Base-by-base conservation (phyloP, 805 yeast genomes). In the Starmerella vitae region DNA sequence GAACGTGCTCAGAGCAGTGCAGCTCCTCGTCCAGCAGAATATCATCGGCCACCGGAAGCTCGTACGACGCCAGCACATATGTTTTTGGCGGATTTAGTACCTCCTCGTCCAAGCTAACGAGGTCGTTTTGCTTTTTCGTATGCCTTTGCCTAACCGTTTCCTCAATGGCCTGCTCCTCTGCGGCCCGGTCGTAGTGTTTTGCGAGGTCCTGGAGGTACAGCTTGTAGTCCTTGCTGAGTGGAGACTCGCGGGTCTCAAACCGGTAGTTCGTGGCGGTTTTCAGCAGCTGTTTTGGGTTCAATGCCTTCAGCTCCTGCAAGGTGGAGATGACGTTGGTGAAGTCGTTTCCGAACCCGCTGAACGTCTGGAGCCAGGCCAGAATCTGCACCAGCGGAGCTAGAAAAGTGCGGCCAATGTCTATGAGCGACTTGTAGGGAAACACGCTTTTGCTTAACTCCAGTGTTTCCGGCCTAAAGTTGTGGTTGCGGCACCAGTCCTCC, bases 401-500 rank as follows among this genome's bases (percentile, higher is more conserved):
- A 47, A 81, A 84, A 18, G 63, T 61, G 29, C 71, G 73, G 0
- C 91, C 78, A 17, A 84, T 70, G 37, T 71, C 70, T 51, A 66
- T 74, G 36, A 83, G 64, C 1, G 83, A 65, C 37, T 71, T 72
- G 56, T 79, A 81, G 20, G 28, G 22, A 37, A 50, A 50, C 37
- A 49, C 54, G 31, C 52, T 55, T 24, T 48, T 47, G 19, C 57
- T 49, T 15, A 24, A 3, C 26, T 34, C 42, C n/a, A 36, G 38
- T 5, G 45, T 20, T 39, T 56, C 58, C 12, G 74, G 72, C 21
- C 65, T 65, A 47, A 70, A 63, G 51, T 75, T 73, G 49, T 76
- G 78, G 5, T 72, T 66, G 43, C 93, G 71, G 22, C 88, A 70
- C 99, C 99, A 91, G 54, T 91, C 95, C 58, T 91, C 96, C 32